These are phyloP conservation scores for Aspergillus hortae DNA, from an alignment of 2,329 filamentous ascomycete species.

Conservation along the genomic window DNA sequence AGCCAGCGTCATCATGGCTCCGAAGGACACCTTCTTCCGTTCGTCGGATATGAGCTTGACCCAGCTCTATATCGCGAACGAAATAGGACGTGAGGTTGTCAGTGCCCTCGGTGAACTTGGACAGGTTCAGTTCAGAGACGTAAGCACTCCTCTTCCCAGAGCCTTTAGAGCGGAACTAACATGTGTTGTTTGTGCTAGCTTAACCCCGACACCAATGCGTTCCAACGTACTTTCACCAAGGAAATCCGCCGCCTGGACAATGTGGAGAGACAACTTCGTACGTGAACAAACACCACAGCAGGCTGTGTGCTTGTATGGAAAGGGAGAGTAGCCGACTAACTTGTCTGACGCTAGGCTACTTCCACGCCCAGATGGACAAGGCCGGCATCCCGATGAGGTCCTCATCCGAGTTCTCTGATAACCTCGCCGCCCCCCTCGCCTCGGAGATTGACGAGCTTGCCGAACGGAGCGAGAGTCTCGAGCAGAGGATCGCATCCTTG, in stretches of 20 bases:
- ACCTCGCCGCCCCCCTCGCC: constrained; percentile 80
- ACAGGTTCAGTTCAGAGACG: constrained; percentile 94
- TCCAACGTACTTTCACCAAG: constrained; percentile 95
- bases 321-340: not conserved
- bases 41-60: constrained; percentile 99
- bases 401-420: constrained; percentile 84
- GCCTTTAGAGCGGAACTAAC: constrained; percentile 14
- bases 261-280: constrained; percentile 94
- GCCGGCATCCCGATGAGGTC: constrained; percentile 79
- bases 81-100: constrained; percentile 96
- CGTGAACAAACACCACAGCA: constrained; percentile 34
- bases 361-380: constrained; percentile 94
- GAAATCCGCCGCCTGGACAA: constrained; percentile 97
- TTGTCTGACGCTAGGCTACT: constrained; percentile 65
- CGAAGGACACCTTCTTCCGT: constrained; percentile 94
- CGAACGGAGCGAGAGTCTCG: constrained; percentile 86
- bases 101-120: constrained; percentile 95
- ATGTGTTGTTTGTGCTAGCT: constrained; percentile 54
- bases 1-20: constrained; percentile 51
- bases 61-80: constrained; percentile 98
- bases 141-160: constrained; percentile 48
- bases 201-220: constrained; percentile 87
- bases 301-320: not conserved
- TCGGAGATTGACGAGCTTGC: constrained; percentile 95
- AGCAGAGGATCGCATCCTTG: constrained; percentile 83